Conservation (phyloP, 2,329 filamentous ascomycete genomes). For the Neoscytalidium dimidiatum region DNA sequence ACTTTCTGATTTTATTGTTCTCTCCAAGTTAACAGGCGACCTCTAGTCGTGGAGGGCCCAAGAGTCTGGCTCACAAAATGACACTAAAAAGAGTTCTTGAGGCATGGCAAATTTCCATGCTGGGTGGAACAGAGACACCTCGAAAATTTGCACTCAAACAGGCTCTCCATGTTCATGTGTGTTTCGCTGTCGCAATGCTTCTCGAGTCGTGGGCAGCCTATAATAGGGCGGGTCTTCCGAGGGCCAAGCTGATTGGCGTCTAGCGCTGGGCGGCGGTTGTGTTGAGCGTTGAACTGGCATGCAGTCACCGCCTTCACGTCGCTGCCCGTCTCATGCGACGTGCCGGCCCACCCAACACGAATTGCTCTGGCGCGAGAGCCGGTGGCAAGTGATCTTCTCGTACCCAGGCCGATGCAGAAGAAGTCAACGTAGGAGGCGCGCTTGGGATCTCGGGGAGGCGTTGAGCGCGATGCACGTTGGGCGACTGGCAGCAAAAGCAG, state of each 20-base stretch:
- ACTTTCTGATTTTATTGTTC: too few species aligned
- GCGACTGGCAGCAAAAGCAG: not conserved
- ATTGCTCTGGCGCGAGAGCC: too few species aligned
- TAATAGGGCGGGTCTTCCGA: not conserved
- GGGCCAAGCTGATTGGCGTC: not conserved
- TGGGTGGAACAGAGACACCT: not conserved
- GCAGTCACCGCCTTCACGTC: slow-evolving; percentile 8
- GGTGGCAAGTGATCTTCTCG: not conserved
- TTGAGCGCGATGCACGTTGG: not conserved
- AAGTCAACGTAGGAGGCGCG: not conserved
- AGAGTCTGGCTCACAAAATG: not conserved
- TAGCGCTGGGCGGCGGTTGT: not conserved
- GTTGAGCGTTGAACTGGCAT: slow-evolving; percentile 3
- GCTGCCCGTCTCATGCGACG: not conserved
- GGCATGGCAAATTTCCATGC: too few species aligned
- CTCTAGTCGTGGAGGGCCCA: not conserved
- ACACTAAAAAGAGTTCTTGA: too few species aligned
- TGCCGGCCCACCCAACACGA: not conserved
- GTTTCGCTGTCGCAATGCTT: not conserved
- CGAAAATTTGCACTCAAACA: not conserved
- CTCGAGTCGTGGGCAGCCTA: slow-evolving; percentile 8
- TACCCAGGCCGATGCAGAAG: not conserved
- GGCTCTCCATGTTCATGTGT: not conserved
- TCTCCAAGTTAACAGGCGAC: not conserved
- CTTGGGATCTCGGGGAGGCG: too few species aligned